These are phyloP conservation scores for Boletus subcaerulescens DNA, from an alignment of 768 basidiomycete genomes.

Conservation along the genomic window DNA sequence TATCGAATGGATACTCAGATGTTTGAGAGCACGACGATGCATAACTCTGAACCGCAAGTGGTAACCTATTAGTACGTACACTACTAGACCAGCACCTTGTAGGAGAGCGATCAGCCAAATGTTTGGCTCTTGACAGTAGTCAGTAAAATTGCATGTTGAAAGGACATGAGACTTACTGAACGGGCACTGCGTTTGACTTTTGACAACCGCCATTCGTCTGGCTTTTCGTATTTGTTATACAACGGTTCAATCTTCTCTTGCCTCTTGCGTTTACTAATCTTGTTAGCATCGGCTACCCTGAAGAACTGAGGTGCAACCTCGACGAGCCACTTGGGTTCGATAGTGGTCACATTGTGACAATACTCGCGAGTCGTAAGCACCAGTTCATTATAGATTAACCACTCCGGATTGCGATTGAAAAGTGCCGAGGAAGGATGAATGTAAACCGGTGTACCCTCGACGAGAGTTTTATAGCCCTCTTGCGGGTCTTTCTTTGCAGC, in stretches of 20 bases:
- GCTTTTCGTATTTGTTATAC: conserved; percentile 93
- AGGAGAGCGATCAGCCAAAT: conserved; percentile 56
- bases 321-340: conserved; percentile 98
- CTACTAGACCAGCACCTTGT: neutral
- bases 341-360: conserved; percentile 88
- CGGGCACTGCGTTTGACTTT: conserved; percentile 90
- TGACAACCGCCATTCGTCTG: conserved; percentile 91
- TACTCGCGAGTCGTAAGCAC: conserved; percentile 96
- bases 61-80: conserved; percentile 11
- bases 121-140: conserved; percentile 69
- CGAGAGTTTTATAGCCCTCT: conserved; percentile 97
- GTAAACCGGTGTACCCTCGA: conserved; percentile 98
- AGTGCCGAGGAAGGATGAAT: conserved; percentile 96
- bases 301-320: conserved; percentile 99
- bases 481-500: conserved; percentile 98
- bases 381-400: conserved; percentile 94
- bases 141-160: conserved; percentile 7
- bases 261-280: conserved; percentile 94
- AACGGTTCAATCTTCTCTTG: conserved; percentile 97
- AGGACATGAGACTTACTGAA: conserved; percentile 48
- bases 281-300: conserved; percentile 96
- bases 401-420: conserved; percentile 96
- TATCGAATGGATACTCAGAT: no score
- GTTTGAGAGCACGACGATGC: neutral
- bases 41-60: neutral